Evolutionary conservation across 1,284 basidiomycete genomes (phyloP).

Genomic region (Trichosporon coremiiforme): DNA sequence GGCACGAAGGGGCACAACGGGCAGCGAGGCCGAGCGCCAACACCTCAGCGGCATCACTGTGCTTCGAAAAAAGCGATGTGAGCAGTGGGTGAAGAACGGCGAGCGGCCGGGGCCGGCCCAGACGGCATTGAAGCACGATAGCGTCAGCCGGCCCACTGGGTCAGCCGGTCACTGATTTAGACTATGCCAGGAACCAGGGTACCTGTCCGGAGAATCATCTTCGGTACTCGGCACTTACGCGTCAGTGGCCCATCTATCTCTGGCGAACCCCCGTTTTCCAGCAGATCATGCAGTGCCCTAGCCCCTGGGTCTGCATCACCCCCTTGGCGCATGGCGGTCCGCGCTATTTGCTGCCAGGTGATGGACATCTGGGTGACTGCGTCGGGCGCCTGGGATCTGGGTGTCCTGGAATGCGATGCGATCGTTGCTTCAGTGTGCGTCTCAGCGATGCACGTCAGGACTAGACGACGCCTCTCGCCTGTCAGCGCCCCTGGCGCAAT

Average conservation of each 20-base stretch:
- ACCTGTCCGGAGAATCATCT: not conserved
- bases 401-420: conserved; percentile 8
- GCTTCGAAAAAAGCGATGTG: not conserved
- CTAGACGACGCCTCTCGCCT: no score
- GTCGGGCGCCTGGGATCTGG: not conserved
- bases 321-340: not conserved
- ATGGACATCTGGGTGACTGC: not conserved
- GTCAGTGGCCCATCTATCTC: not conserved
- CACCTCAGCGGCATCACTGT: not conserved
- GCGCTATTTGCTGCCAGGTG: not conserved
- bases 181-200: conserved; percentile 11
- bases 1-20: not conserved
- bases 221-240: conserved; percentile 7
- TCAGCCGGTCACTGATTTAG: conserved; percentile 2
- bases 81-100: not conserved
- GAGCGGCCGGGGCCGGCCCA: not conserved
- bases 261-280: conserved; percentile 3
- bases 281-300: not conserved
- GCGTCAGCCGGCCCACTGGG: not conserved
- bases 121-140: not conserved
- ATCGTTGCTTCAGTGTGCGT: not conserved
- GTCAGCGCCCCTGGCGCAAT: no score
- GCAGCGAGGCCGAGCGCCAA: not conserved
- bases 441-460: not conserved
- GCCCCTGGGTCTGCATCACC: not conserved